These are phyloP conservation scores for Prinsepia uniflora DNA, from an alignment of 306 rosid genomes.

Conservation along the genomic window DNA sequence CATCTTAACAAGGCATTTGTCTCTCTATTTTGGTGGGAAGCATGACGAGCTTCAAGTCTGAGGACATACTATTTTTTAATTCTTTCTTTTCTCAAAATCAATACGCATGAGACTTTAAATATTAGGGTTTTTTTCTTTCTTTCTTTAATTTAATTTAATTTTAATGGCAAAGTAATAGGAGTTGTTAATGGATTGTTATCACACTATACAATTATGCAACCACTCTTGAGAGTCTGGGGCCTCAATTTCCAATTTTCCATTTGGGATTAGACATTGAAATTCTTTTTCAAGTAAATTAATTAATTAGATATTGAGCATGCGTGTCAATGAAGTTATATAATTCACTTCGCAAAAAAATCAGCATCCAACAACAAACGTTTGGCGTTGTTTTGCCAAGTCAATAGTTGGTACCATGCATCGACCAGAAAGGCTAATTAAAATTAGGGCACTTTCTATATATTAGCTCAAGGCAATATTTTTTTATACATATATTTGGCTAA, in stretches of 20 bases:
- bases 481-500: too few species aligned
- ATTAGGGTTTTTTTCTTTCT: slow-evolving; percentile 4
- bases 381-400: background rate
- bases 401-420: background rate
- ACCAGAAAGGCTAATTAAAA: background rate
- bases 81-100: slow-evolving; percentile 29
- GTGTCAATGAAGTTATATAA: slow-evolving; percentile 1
- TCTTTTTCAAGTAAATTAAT: background rate
- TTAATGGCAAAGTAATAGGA: slow-evolving; percentile 1
- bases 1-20: slow-evolving; percentile 46
- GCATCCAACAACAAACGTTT: slow-evolving; percentile 4
- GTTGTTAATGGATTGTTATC: slow-evolving; percentile 26
- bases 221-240: slow-evolving; percentile 9
- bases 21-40: slow-evolving; percentile 46
- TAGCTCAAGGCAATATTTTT: background rate
- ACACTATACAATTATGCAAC: slow-evolving; percentile 13
- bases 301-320: background rate
- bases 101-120: slow-evolving; percentile 36
- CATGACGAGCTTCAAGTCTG: slow-evolving; percentile 37
- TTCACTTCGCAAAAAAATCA: background rate
- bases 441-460: background rate
- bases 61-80: slow-evolving; percentile 23
- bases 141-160: background rate
- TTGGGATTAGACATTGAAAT: slow-evolving; percentile 2
- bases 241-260: background rate